These are phyloP conservation scores for Solanum chilense DNA, from an alignment of 257 asterid genomes.

Conservation along the genomic window DNA sequence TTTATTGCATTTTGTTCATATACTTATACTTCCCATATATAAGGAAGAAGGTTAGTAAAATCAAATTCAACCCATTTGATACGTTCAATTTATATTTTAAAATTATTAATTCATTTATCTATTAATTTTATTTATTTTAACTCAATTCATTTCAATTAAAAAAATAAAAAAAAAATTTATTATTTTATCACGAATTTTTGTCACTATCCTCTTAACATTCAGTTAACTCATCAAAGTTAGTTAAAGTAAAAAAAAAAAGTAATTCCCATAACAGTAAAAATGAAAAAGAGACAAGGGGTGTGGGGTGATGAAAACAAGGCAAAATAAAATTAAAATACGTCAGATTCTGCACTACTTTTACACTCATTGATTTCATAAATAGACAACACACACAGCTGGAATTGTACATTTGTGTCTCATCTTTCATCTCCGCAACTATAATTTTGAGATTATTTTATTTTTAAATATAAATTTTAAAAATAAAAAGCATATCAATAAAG, in stretches of 20 bases:
- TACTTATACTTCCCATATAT: neutral
- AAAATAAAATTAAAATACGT: neutral
- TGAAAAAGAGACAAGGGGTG: neutral
- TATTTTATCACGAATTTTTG: too few species aligned
- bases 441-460: too few species aligned
- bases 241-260: neutral
- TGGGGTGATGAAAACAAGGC: conserved; percentile 27
- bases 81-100: too few species aligned
- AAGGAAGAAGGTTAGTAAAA: neutral
- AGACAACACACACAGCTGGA: conserved; percentile 30
- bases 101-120: rapidly evolving
- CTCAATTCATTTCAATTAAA: too few species aligned
- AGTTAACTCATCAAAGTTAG: neutral
- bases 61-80: too few species aligned
- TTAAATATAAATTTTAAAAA: too few species aligned
- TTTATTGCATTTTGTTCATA: neutral
- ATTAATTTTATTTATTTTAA: too few species aligned
- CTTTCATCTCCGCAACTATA: conserved; percentile 16
- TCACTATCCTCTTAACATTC: neutral
- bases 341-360: neutral
- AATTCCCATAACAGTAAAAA: neutral
- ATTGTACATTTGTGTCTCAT: conserved; percentile 9
- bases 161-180: too few species aligned
- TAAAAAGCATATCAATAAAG: rapidly evolving
- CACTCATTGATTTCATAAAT: neutral